These are phyloP conservation scores for Lipomyces mesembrius DNA, from an alignment of 805 yeast genomes.

Conservation along the genomic window DNA sequence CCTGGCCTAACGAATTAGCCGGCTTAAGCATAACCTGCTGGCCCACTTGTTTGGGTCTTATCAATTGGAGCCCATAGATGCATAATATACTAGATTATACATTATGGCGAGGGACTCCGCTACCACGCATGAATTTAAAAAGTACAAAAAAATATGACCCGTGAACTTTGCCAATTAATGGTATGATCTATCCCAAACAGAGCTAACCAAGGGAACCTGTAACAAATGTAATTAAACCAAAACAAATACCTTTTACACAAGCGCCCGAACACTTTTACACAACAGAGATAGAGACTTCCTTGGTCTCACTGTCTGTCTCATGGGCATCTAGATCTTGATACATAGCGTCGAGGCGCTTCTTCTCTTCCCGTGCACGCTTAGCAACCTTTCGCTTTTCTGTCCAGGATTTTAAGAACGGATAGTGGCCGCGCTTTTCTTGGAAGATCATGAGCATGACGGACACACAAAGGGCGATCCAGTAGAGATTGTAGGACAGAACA, in stretches of 20 bases:
- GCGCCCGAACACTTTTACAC: background rate
- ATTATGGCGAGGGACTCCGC: background rate
- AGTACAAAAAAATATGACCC: background rate
- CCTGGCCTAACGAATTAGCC: too few species aligned
- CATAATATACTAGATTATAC: background rate
- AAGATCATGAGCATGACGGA: conserved; percentile 65
- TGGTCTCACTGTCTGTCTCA: background rate
- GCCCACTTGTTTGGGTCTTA: too few species aligned
- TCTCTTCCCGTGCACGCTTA: conserved; percentile 11
- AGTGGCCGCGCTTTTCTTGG: conserved; percentile 75
- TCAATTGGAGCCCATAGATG: too few species aligned
- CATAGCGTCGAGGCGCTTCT: background rate
- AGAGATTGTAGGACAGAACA: conserved; percentile 81
- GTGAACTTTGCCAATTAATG: background rate
- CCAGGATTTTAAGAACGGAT: conserved; percentile 28
- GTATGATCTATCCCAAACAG: background rate
- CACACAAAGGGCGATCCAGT: conserved; percentile 75
- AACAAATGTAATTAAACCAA: background rate
- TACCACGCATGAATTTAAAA: background rate
- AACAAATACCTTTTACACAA: background rate
- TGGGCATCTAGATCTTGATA: background rate
- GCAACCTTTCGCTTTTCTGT: conserved; percentile 21
- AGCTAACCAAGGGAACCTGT: background rate
- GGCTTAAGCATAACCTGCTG: too few species aligned
- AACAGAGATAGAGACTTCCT: conserved; percentile 2